These are phyloP conservation scores for Cercospora sp. DNA, from an alignment of 2,329 filamentous ascomycete genomes.

Conservation along the genomic window DNA sequence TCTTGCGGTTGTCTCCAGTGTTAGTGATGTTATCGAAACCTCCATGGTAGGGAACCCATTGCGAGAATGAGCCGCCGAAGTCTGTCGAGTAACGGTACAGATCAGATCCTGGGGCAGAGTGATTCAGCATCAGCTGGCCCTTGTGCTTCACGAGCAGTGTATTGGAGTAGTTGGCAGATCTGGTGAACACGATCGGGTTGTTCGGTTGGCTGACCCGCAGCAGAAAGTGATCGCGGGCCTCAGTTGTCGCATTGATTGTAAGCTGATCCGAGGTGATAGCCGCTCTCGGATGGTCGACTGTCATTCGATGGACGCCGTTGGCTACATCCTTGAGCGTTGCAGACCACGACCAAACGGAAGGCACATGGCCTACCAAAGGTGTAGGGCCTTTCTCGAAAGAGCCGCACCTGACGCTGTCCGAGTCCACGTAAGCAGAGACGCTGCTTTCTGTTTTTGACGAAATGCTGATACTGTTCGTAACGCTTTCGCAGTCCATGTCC, in stretches of 20 bases:
- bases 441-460: constrained; percentile 54
- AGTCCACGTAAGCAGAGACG: constrained; percentile 47
- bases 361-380: constrained; percentile 49
- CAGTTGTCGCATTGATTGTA: constrained; percentile 46
- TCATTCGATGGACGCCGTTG: constrained; percentile 61
- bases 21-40: constrained; percentile 50
- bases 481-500: constrained; percentile 59
- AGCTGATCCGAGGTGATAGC: constrained; percentile 32
- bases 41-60: constrained; percentile 57
- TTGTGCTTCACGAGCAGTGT: constrained; percentile 26
- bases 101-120: constrained; percentile 60
- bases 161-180: constrained; percentile 57
- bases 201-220: constrained; percentile 57
- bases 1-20: constrained; percentile 52
- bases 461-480: constrained; percentile 53
- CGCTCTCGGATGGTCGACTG: constrained; percentile 55
- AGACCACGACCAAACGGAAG: constrained; percentile 55
- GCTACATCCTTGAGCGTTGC: constrained; percentile 56
- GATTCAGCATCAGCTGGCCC: constrained; percentile 38
- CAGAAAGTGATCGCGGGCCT: constrained; percentile 59
- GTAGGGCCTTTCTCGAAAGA: constrained; percentile 17
- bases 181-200: constrained; percentile 61
- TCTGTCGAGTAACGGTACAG: constrained; percentile 62
- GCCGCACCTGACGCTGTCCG: constrained; percentile 48
- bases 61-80: constrained; percentile 59